phyloP scores from a whole-genome alignment of 108 stramenopile species.

The Asterionellopsis glacialis region DNA sequence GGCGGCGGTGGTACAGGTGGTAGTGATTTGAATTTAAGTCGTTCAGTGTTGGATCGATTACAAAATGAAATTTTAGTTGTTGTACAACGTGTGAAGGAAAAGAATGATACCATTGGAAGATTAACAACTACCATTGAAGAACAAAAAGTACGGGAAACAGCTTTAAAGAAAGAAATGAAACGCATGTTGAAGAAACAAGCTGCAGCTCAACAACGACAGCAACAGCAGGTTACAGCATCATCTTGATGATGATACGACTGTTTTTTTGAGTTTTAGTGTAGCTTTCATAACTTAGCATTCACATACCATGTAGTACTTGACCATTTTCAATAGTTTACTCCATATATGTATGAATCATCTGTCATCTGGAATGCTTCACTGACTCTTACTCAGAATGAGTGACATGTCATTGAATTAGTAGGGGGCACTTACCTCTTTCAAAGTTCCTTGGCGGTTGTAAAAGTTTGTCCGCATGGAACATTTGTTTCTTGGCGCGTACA shows the following conservation, averaged over 20 bases:
- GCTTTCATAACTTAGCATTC: too few species aligned
- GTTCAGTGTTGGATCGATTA: constrained; percentile 19
- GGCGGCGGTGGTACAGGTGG: not conserved
- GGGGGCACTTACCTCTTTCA: constrained; percentile 76
- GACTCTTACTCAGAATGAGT: constrained; percentile 55
- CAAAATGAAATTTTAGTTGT: constrained; percentile 30
- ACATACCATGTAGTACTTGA: too few species aligned
- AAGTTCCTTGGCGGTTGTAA: too few species aligned
- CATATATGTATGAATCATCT: too few species aligned
- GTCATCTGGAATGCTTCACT: constrained; percentile 70
- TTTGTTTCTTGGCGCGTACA: too few species aligned
- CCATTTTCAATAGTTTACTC: too few species aligned
- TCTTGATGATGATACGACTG: too few species aligned
- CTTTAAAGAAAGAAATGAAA: constrained; percentile 30
- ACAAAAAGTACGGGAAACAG: constrained; percentile 19
- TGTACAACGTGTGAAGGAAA: constrained; percentile 25
- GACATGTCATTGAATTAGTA: constrained; percentile 94
- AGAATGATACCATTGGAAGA: constrained; percentile 29
- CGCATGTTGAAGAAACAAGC: constrained; percentile 11
- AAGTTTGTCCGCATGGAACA: too few species aligned
- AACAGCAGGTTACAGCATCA: too few species aligned
- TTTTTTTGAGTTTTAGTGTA: too few species aligned
- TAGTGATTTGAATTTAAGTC: constrained; percentile 12
- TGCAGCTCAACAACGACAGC: too few species aligned
- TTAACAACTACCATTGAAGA: constrained; percentile 18